Conservation (phyloP, 2,329 filamentous ascomycete species). For the Claviceps citrina region DNA sequence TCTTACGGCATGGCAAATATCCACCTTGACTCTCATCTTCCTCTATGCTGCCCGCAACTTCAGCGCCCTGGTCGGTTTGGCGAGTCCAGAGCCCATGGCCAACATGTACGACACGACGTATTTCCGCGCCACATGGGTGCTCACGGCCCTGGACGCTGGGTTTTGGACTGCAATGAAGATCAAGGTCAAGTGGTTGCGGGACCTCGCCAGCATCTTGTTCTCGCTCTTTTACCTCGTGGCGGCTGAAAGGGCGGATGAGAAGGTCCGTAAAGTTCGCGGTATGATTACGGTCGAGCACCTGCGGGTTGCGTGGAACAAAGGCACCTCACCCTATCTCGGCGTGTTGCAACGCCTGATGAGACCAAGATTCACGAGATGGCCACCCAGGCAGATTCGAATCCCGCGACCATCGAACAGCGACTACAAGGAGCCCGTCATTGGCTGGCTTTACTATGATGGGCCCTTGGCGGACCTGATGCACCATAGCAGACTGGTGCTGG, state of each 20-base stretch:
- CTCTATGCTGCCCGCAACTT: conserved; percentile 89
- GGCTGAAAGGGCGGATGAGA: conserved; percentile 89
- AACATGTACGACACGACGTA: conserved; percentile 88
- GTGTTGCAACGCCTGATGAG: conserved; percentile 58
- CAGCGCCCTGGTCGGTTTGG: conserved; percentile 76
- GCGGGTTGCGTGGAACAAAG: conserved; percentile 89
- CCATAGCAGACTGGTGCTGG: conserved; percentile 65
- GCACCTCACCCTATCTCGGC: conserved; percentile 69
- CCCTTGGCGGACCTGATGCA: conserved; percentile 61
- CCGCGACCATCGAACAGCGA: conserved; percentile 63
- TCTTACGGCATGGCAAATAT: conserved; percentile 78
- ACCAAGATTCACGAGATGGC: conserved; percentile 65
- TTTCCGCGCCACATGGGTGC: conserved; percentile 92
- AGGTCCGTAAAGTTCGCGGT: conserved; percentile 78
- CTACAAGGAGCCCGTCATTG: conserved; percentile 68
- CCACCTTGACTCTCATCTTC: conserved; percentile 76
- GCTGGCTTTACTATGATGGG: conserved; percentile 91
- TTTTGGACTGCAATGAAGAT: conserved; percentile 99
- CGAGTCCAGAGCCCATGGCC: conserved; percentile 82
- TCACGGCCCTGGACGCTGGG: conserved; percentile 85
- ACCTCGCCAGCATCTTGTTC: conserved; percentile 71
- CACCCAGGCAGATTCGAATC: conserved; percentile 70
- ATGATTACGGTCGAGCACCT: conserved; percentile 83
- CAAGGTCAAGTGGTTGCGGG: conserved; percentile 58
- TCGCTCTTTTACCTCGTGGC: conserved; percentile 82